Conservation (phyloP, 2,329 filamentous ascomycete species). For the Epichloe coenophiala region DNA sequence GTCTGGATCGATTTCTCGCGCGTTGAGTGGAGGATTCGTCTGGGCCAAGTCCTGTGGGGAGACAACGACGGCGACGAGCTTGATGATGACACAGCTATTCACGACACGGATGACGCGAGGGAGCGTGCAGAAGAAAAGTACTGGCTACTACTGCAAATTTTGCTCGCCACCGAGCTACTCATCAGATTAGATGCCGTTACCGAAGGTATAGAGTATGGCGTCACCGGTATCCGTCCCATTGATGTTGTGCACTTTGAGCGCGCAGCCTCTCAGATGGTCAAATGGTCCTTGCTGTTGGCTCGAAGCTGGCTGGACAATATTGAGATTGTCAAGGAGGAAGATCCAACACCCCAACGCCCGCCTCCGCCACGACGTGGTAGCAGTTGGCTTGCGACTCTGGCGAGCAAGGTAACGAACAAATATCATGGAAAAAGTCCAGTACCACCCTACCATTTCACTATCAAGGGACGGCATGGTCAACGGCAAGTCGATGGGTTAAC, state of each 20-base stretch:
- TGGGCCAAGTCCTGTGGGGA: slow-evolving; percentile 61
- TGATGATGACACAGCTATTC: slow-evolving; percentile 38
- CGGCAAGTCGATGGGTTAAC: slow-evolving; percentile 48
- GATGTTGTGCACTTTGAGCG: slow-evolving; percentile 49
- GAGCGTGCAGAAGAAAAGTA: slow-evolving; percentile 50
- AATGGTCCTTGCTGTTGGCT: slow-evolving; percentile 53
- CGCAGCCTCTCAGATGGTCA: slow-evolving; percentile 46
- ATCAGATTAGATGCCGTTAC: slow-evolving; percentile 50
- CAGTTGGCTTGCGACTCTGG: slow-evolving; percentile 45
- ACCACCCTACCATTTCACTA: slow-evolving; percentile 29
- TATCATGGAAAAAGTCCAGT: slow-evolving; percentile 22
- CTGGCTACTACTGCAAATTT: slow-evolving; percentile 52
- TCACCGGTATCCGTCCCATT: slow-evolving; percentile 36
- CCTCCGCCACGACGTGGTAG: slow-evolving; percentile 9
- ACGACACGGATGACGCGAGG: slow-evolving; percentile 31
- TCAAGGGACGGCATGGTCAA: slow-evolving; percentile 40
- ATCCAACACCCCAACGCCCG: slow-evolving; percentile 6
- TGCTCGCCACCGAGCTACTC: slow-evolving; percentile 50
- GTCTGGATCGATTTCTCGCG: slow-evolving; percentile 65
- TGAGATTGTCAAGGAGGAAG: slow-evolving; percentile 34
- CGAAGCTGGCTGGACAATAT: slow-evolving; percentile 58
- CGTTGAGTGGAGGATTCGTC: slow-evolving; percentile 60
- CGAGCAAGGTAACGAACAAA: slow-evolving; percentile 36
- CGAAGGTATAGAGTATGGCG: slow-evolving; percentile 42
- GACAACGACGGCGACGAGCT: slow-evolving; percentile 35